Percentiles rank a stretch among this genome's conserved stretches.
Conservation (phyloP, 441 rosid species). For the Gossypium schwendimanii region DNA sequence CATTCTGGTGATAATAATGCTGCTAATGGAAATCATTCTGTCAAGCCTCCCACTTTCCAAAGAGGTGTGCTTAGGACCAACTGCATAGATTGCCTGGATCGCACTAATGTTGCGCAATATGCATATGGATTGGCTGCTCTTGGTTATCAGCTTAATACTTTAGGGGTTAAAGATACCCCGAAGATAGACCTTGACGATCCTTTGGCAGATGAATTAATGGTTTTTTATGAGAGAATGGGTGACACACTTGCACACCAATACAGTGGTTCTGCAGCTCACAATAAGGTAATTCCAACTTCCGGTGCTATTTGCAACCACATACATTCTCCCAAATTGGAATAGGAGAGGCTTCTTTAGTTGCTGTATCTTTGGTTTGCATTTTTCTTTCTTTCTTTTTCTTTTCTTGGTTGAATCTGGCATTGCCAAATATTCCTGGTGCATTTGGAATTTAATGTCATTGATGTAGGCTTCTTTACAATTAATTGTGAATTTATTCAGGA, state of each 20-base stretch:
- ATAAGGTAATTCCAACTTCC: conserved; percentile 52
- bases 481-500: background rate
- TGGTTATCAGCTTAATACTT: conserved; percentile 75
- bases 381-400: background rate
- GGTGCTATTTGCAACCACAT: background rate
- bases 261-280: conserved; percentile 99
- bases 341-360: conserved; percentile 1
- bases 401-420: background rate
- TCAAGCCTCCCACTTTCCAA: conserved; percentile 57
- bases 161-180: conserved; percentile 59
- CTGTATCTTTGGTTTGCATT: background rate
- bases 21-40: conserved; percentile 45
- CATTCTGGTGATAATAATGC: conserved; percentile 21
- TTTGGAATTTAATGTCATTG: background rate
- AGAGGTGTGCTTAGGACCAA: conserved; percentile 91
- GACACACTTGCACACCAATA: conserved; percentile 97
- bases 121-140: conserved; percentile 96
- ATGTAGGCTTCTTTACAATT: background rate
- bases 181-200: conserved; percentile 71
- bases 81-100: conserved; percentile 95
- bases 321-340: background rate
- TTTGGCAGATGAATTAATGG: conserved; percentile 82
- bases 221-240: conserved; percentile 91
- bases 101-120: conserved; percentile 97
- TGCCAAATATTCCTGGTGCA: background rate